Evolutionary conservation across 768 basidiomycete species (phyloP).

Genomic region (Pulveroboletus sp.): DNA sequence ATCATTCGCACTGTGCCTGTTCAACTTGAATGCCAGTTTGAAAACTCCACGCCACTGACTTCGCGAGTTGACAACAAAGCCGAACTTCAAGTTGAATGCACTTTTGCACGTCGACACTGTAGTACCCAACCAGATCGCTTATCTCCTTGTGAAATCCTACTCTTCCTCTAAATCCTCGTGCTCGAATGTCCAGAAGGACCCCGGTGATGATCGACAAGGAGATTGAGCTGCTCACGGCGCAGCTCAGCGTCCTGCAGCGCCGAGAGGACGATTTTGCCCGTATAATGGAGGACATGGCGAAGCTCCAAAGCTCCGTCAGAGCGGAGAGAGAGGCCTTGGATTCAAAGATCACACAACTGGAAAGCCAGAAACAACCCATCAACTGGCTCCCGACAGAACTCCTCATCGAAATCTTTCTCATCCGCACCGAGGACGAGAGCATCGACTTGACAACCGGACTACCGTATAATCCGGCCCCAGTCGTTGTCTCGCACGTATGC

Average conservation of each 20-base stretch:
- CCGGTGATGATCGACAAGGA: constrained; percentile 35
- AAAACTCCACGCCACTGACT: background rate
- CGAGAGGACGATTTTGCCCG: constrained; percentile 40
- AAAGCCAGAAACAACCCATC: constrained; percentile 42
- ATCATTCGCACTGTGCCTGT: too few relatives aligned
- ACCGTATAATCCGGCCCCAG: constrained; percentile 32
- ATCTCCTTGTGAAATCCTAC: background rate
- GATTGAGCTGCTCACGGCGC: constrained; percentile 34
- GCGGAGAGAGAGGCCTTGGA: constrained; percentile 33
- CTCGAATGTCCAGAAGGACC: constrained; percentile 19
- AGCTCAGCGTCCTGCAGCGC: constrained; percentile 34
- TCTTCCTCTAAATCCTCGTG: constrained; percentile 1
- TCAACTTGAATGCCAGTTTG: too few relatives aligned
- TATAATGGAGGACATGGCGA: constrained; percentile 39
- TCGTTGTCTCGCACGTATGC: constrained; percentile 47
- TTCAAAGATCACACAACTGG: constrained; percentile 31
- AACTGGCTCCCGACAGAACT: constrained; percentile 51
- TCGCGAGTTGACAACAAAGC: background rate
- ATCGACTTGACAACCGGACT: constrained; percentile 22
- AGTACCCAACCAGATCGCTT: constrained; percentile 1
- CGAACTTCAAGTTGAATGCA: background rate
- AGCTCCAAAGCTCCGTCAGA: constrained; percentile 34
- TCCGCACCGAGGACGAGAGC: constrained; percentile 25
- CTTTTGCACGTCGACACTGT: background rate
- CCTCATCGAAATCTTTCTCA: constrained; percentile 42